These are phyloP conservation scores for Sporothrix pallida DNA, from an alignment of 2,329 filamentous ascomycete species.

Conservation along the genomic window DNA sequence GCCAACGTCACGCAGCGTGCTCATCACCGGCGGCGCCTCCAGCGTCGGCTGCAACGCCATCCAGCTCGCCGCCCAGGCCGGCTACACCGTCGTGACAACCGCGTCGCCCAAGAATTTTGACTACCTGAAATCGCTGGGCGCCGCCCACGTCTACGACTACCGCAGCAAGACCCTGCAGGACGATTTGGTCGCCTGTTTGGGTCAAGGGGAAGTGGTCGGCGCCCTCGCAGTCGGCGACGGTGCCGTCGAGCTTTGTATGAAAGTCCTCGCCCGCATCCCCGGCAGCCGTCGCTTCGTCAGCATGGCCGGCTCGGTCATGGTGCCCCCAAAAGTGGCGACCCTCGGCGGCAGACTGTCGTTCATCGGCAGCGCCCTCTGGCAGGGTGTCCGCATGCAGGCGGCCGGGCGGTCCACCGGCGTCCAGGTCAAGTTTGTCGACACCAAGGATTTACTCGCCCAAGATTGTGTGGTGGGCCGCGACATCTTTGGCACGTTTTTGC, in stretches of 20 bases:
- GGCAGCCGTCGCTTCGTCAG: constrained; percentile 32
- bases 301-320: constrained; percentile 29
- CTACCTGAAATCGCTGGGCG: constrained; percentile 48
- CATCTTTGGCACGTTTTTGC: background rate
- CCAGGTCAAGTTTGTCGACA: constrained; percentile 22
- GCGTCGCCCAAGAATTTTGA: constrained; percentile 43
- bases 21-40: constrained; percentile 53
- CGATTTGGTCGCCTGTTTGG: constrained; percentile 36
- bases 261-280: constrained; percentile 17
- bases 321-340: constrained; percentile 7
- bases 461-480: background rate
- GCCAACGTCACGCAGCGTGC: constrained; percentile 38
- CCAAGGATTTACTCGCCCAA: background rate
- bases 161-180: constrained; percentile 32
- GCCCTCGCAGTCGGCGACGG: constrained; percentile 36
- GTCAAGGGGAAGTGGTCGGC: constrained; percentile 27
- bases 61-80: constrained; percentile 52
- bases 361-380: background rate
- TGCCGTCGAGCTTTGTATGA: constrained; percentile 21
- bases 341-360: background rate
- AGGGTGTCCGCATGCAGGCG: background rate
- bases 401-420: constrained; percentile 6
- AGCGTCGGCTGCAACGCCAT: constrained; percentile 54
- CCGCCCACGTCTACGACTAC: constrained; percentile 50
- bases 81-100: constrained; percentile 52